Base-by-base conservation (phyloP, 331 rosid genomes). In the Quercus phellos region DNA sequence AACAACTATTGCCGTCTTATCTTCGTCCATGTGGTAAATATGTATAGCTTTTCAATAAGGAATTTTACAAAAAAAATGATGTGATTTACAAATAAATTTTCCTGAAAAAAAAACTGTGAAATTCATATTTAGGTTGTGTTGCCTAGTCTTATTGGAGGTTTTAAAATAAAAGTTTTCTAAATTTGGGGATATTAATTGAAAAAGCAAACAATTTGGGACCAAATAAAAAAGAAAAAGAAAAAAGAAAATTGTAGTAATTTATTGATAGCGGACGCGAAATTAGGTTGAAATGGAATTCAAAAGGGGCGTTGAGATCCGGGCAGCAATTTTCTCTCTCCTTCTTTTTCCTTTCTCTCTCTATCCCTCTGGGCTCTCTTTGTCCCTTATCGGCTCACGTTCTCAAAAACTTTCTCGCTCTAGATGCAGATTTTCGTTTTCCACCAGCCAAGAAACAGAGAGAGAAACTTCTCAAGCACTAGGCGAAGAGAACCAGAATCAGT, bases 371-470 rank as follows among this genome's bases (percentile, higher is more conserved):
- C 81, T 81, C 90, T 67, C 89, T 75, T 86, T 88, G 88, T 81
- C 87, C 91, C 91, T 90, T 92, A 86, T 88, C 97, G 89, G 76
- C 87, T 91, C 92, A 74, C 82, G 84, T 85, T 86, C 90, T 86
- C 84, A 80, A 38, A 38, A 8, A 84, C 89, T 26, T 86, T 88
- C 91, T 89, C 85, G 85, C 77, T 77, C 85, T 86, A 68, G 76
- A 72, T 79, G 77, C 87, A 80, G 89, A 84, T 84, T 94, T 85
- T 89, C 51, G 71, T 66, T 66, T 18, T 32, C 90, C 83, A 79
- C 86, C 88, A 78, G 74, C 85, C 81, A 61, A 85, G 75, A 83
- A 61, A 78, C 81, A 55, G 80, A 35, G 26, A 77, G 63, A 72
- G 32, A 76, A 34, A 30, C 55, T 51, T 21, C 22, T 56, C 78